Conservation (phyloP, 1,284 basidiomycete genomes). For the Butyriboletus appendiculatus region DNA sequence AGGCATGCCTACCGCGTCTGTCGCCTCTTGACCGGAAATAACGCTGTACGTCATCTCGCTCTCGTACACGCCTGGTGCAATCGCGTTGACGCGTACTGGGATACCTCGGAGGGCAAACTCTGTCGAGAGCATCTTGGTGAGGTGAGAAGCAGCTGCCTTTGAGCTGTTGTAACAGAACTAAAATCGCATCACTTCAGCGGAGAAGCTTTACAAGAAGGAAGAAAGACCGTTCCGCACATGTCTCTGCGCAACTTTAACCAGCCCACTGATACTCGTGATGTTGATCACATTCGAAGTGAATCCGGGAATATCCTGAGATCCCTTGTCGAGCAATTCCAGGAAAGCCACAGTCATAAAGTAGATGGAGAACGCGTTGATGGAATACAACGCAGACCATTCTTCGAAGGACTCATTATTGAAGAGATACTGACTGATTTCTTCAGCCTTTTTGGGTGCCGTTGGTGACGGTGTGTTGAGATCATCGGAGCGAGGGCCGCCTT, state of each 20-base stretch:
- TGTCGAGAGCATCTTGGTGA: slow-evolving; percentile 73
- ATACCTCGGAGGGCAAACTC: slow-evolving; percentile 70
- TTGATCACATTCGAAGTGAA: slow-evolving; percentile 71
- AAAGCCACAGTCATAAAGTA: slow-evolving; percentile 78
- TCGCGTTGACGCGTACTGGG: slow-evolving; percentile 64
- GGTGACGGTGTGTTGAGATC: slow-evolving; percentile 59
- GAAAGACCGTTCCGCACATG: slow-evolving; percentile 51
- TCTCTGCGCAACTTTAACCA: slow-evolving; percentile 67
- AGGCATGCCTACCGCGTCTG: slow-evolving; percentile 55
- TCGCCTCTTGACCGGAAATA: slow-evolving; percentile 49
- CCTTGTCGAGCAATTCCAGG: slow-evolving; percentile 71
- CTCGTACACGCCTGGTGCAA: slow-evolving; percentile 73
- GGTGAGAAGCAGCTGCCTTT: slow-evolving; percentile 73
- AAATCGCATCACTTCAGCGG: background rate
- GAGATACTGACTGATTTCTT: slow-evolving; percentile 61
- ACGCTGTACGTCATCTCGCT: slow-evolving; percentile 71
- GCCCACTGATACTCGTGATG: slow-evolving; percentile 73
- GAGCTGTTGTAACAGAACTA: slow-evolving; percentile 80
- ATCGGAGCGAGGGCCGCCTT: slow-evolving; percentile 58
- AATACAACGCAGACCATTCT: slow-evolving; percentile 60
- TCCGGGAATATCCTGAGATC: slow-evolving; percentile 55
- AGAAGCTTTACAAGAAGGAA: background rate
- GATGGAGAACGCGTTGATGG: slow-evolving; percentile 68
- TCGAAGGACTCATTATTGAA: slow-evolving; percentile 68
- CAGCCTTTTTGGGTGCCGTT: slow-evolving; percentile 60